Evolutionary conservation across 257 asterid genomes (phyloP), one percentile per base, ranked within the genome.

Genomic region (Coffea eugenioides): DNA sequence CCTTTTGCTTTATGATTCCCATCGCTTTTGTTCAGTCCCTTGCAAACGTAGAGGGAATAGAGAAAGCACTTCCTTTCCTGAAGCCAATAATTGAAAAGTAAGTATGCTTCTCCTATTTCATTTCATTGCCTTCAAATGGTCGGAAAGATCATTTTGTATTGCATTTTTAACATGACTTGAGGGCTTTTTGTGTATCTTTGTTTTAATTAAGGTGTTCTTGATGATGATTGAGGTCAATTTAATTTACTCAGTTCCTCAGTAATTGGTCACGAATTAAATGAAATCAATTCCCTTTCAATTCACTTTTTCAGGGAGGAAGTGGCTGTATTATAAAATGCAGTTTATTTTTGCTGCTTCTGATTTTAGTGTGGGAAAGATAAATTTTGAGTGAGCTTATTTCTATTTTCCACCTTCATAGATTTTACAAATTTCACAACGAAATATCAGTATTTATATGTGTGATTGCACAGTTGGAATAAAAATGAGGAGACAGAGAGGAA

Each of bases 1-100:
- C 98, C 65, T 91, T 94, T 85, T 94, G 92, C 88, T 94, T 91
- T 90, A 84, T 90, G 85, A 90, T 94, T 81, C 98, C 98, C 36
- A 89, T 94, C 78, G 87, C 98, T n/a, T 77, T 91, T 14, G 98
- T 94, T 77, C 98, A 94, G 84, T 92, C 97, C 77, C 85, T 94
- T 77, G 98, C 98, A 81, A 94, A 92, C 84, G 84, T 94, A 10
- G 97, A 90, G 81, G 91, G 94, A 79, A 89, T 94, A 69, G 93
- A 94, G 86, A 92, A 83, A 87, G 85, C 77, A 48, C 80, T 86
- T 65, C 93, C 93, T 12, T 94, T 92, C 83, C 90, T 94, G 77
- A 85, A 76, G 90, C 83, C 89, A 62, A 27, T 94, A 36, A 86
- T 87, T 75, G 97, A 92, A 82, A 74, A 75, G 98, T 94, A 88